Evolutionary conservation across 192 early-diverging fungal species (phyloP).

Genomic region (Phycomyces nitens): DNA sequence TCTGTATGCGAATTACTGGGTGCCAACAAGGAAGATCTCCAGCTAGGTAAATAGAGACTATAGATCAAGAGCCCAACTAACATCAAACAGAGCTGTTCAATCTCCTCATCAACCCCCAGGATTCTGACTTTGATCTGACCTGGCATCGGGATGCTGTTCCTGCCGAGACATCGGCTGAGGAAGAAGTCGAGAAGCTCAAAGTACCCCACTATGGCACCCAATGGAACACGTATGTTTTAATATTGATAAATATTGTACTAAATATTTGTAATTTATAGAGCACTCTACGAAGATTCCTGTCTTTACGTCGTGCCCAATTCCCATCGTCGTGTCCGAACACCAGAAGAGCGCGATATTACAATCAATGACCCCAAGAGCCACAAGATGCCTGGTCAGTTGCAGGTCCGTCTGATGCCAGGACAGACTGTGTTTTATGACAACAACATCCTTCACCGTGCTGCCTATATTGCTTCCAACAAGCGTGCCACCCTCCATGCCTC

Average conservation of each 20-base stretch:
- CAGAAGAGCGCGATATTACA: constrained; percentile 41
- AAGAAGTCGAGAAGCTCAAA: constrained; percentile 33
- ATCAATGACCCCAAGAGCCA: constrained; percentile 41
- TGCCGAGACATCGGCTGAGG: constrained; percentile 33
- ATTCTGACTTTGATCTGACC: constrained; percentile 43
- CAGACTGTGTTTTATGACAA: constrained; percentile 56
- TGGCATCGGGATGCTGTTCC: constrained; percentile 45
- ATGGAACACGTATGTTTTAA: constrained; percentile 38
- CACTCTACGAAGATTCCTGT: constrained; percentile 47
- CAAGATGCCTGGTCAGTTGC: constrained; percentile 40
- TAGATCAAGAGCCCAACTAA: neutral
- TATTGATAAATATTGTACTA: neutral
- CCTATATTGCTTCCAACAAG: constrained; percentile 35
- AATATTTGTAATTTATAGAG: constrained; percentile 9
- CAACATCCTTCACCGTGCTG: constrained; percentile 49
- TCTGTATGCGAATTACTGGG: constrained; percentile 42
- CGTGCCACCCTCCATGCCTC: constrained; percentile 45
- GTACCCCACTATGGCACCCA: constrained; percentile 47
- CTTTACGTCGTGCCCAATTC: constrained; percentile 43
- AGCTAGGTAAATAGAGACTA: constrained; percentile 30
- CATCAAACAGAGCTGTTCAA: constrained; percentile 43
- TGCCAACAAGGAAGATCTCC: constrained; percentile 32
- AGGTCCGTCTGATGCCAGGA: constrained; percentile 38
- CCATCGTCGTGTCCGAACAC: constrained; percentile 40
- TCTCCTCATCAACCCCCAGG: constrained; percentile 40